Evolutionary conservation across 345 rosid species (phyloP), one percentile per base, ranked within the genome.

Genomic region (Brassica cretica): DNA sequence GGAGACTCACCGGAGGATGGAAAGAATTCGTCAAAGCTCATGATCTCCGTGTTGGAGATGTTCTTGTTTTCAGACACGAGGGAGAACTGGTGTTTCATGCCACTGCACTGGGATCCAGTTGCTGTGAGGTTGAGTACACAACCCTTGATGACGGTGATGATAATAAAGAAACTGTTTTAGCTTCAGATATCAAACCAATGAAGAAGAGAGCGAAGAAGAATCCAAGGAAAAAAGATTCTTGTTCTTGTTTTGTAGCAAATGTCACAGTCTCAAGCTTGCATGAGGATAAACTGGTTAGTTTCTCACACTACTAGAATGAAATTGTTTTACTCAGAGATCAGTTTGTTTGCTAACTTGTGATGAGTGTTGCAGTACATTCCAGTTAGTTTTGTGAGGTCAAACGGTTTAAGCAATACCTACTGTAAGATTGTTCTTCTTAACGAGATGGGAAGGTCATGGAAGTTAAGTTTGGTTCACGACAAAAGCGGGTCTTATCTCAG

Each of bases 361-460:
- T 3, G 5, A 29, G 18, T 5, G 55, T 61, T 69, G 67, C 81
- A 78, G 81, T 78, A 71, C 29, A 14, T 72, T 71, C 77, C 81
- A 29, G 1, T 39, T 29, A 12, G 68, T 41, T 78, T 78, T 41
- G 76, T 14, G 37, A 72, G 72, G 67, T 39, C 63, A 72, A 78
- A 58, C 12, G 68, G 76, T 29, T 58, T 30, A 63, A n/a, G 61
- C 29, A 66, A 66, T 15, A 37, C n/a, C 46, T 0, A 10, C 8
- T 15, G 68, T 56, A 66, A 71, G 14, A 15, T 78, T 12, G 63
- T 37, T 30, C 67, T 78, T 55, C 66, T 66, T 58, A 60, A 78
- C n/a, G 68, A 66, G 30, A 41, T 2, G 72, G 81, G 72, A 72
- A 71, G 81, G 41, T 78, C 72, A 5, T 78, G 81, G 81, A 78